Evolutionary conservation across 495 filamentous ascomycete genomes (phyloP).

Genomic region (Penicillium paradoxum): DNA sequence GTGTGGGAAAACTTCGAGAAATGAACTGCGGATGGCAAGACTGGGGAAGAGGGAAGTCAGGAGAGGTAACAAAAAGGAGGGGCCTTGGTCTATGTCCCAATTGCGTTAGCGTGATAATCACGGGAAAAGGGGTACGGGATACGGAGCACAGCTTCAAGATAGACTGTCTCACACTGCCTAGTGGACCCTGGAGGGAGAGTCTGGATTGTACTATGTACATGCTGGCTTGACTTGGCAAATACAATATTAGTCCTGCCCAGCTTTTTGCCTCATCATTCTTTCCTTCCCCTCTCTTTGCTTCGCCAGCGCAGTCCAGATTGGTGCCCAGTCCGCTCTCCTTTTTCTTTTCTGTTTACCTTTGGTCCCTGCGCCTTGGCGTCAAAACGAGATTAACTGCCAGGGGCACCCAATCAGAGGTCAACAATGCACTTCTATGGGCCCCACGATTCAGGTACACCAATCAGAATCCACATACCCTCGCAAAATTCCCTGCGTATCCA

Average conservation of each 20-base stretch:
- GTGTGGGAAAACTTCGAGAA: slow-evolving; percentile 36
- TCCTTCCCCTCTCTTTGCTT: not conserved
- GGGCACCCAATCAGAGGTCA: slow-evolving; percentile 9
- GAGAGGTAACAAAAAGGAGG: slow-evolving; percentile 21
- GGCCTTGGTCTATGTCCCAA: slow-evolving; percentile 7
- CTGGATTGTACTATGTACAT: not conserved
- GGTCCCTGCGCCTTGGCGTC: slow-evolving; percentile 6
- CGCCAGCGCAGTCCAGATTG: too few relatives aligned
- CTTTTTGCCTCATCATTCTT: slow-evolving; percentile 5
- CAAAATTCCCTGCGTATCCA: slow-evolving; percentile 23
- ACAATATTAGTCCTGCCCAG: not conserved
- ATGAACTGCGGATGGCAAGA: slow-evolving; percentile 15
- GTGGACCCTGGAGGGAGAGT: not conserved
- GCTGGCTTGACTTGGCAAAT: not conserved
- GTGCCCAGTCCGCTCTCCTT: not conserved
- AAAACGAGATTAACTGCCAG: slow-evolving; percentile 14
- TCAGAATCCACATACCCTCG: slow-evolving; percentile 7
- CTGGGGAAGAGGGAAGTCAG: slow-evolving; percentile 20
- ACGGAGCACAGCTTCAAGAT: not conserved
- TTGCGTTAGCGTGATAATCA: slow-evolving; percentile 14
- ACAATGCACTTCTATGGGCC: not conserved
- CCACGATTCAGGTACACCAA: slow-evolving; percentile 26
- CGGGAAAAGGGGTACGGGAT: slow-evolving; percentile 7
- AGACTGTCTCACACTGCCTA: slow-evolving; percentile 6
- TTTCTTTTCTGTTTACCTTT: slow-evolving; percentile 4